Base-by-base conservation (phyloP, 257 asterid species). In the Plantago elongata region DNA sequence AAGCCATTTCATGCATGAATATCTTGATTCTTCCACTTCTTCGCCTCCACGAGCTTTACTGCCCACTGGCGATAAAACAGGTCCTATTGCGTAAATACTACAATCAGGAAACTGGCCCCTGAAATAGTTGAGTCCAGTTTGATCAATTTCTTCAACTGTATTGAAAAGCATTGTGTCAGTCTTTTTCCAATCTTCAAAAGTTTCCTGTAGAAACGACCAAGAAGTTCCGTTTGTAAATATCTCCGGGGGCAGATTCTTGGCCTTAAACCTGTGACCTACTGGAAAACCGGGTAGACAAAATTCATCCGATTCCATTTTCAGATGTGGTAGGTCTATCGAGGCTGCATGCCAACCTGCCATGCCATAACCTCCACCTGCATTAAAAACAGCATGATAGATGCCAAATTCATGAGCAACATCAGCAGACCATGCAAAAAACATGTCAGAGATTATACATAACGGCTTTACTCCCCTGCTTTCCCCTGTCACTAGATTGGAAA, bases 81-180 rank as follows among this genome's bases (percentile, higher is more conserved):
- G 79, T n/a, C 79, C 82, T 14, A 73, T 16, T 0, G 79, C 69
- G 43, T 62, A 70, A 3, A 76, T 67, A 2, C 69, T 58, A 14
- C 68, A 62, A 7, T 65, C 27, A 2, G 67, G 59, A 65, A 65
- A 65, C 60, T 70, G 69, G 38, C 56, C 50, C 1, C 71, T 69
- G 54, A 76, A 76, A 58, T 73, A 73, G 0, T 11, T 50, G 9
- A 76, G 59, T 3, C 80, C 80, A 8, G 46, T 46, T 1, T 5
- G 59, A 38, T 76, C 85, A 9, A 76, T 17, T 0, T 74, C 76
- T 54, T 76, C 82, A 7, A 76, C 68, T 6, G 82, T 76, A 54
- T 73, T 76, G 30, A 76, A 68, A 49, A 76, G 54, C 74, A 76
- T 67, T 5, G 75, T 82, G 61, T 76, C 79, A 4, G 82, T 67